Percentiles rank a stretch among this genome's conserved stretches.
phyloP scores from a whole-genome alignment of 2,329 filamentous ascomycete genomes.

The Didymella glomerata region DNA sequence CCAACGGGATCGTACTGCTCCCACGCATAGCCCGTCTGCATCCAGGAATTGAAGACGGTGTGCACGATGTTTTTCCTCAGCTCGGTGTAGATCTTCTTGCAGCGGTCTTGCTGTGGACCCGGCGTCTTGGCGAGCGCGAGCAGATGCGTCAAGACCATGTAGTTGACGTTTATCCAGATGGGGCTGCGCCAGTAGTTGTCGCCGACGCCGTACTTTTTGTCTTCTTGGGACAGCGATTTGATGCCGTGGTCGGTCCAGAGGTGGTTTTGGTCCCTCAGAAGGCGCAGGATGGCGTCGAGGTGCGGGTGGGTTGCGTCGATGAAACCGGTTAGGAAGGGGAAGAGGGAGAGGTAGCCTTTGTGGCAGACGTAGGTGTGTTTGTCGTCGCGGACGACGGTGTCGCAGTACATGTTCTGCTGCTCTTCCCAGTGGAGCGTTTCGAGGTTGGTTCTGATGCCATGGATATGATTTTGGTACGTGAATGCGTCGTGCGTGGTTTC shows the following conservation, averaged over 20 bases:
- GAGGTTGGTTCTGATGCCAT: slow-evolving; percentile 81
- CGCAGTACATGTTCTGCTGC: slow-evolving; percentile 81
- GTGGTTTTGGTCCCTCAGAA: slow-evolving; percentile 80
- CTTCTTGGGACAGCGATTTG: slow-evolving; percentile 81
- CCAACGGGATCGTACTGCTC: slow-evolving; percentile 96
- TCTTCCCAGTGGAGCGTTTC: slow-evolving; percentile 93
- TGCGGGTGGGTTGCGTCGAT: slow-evolving; percentile 75
- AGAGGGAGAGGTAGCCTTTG: slow-evolving; percentile 91
- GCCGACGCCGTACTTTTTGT: slow-evolving; percentile 80
- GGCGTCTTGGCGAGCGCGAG: slow-evolving; percentile 48
- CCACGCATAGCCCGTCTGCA: slow-evolving; percentile 93
- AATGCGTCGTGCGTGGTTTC: slow-evolving; percentile 74
- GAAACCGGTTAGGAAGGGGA: slow-evolving; percentile 87
- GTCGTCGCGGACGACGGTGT: slow-evolving; percentile 88
- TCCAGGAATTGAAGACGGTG: slow-evolving; percentile 85
- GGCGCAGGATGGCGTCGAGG: slow-evolving; percentile 74
- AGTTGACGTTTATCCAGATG: slow-evolving; percentile 97
- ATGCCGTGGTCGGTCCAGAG: slow-evolving; percentile 87
- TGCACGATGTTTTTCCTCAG: slow-evolving; percentile 84
- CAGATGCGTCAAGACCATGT: slow-evolving; percentile 80
- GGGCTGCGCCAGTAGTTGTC: slow-evolving; percentile 98
- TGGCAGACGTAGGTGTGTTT: slow-evolving; percentile 86
- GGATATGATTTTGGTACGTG: slow-evolving; percentile 72
- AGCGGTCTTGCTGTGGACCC: slow-evolving; percentile 72
- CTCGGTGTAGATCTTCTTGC: slow-evolving; percentile 74